Conservation (phyloP, 805 yeast genomes). For the Myxozyma vanderwaltii region DNA sequence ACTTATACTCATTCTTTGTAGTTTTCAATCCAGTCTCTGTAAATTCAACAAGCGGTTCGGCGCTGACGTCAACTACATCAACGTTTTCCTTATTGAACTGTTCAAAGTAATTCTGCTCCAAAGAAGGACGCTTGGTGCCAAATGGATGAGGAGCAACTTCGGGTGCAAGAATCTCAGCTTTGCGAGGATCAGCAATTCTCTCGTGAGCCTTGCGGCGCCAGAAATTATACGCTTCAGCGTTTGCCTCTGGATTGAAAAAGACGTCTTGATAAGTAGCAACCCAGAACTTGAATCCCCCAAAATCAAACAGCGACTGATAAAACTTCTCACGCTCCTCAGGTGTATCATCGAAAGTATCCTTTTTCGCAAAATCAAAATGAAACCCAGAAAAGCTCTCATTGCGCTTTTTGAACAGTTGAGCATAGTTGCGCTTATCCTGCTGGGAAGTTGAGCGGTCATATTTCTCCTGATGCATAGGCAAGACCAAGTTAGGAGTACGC, state of each 20-base stretch:
- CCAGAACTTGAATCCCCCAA: constrained; percentile 42
- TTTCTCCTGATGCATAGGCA: constrained; percentile 37
- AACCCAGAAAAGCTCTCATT: constrained; percentile 36
- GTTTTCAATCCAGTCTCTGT: constrained; percentile 34
- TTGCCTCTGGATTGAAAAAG: constrained; percentile 32
- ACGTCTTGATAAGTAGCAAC: constrained; percentile 36
- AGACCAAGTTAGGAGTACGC: constrained; percentile 37
- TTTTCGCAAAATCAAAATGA: constrained; percentile 17
- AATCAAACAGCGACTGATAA: constrained; percentile 35
- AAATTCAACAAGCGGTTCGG: constrained; percentile 32
- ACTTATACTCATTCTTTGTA: constrained; percentile 26
- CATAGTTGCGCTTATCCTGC: constrained; percentile 13
- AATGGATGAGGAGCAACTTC: constrained; percentile 37
- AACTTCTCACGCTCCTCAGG: constrained; percentile 34
- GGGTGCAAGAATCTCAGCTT: constrained; percentile 37
- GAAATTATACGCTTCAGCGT: constrained; percentile 34
- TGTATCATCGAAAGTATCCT: constrained; percentile 31
- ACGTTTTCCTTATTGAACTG: constrained; percentile 39
- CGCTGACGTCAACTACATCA: constrained; percentile 36
- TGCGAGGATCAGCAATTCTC: constrained; percentile 36
- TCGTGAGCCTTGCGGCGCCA: constrained; percentile 35
- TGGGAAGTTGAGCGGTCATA: constrained; percentile 14
- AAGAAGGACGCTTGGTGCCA: constrained; percentile 37
- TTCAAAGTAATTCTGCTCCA: constrained; percentile 38
- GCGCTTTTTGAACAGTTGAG: constrained; percentile 29